A percentile compares a stretch with the other conserved stretches of the same genome.
Evolutionary conservation across 495 filamentous ascomycete genomes (phyloP).

Genomic region (Hypoxylon fuscum): DNA sequence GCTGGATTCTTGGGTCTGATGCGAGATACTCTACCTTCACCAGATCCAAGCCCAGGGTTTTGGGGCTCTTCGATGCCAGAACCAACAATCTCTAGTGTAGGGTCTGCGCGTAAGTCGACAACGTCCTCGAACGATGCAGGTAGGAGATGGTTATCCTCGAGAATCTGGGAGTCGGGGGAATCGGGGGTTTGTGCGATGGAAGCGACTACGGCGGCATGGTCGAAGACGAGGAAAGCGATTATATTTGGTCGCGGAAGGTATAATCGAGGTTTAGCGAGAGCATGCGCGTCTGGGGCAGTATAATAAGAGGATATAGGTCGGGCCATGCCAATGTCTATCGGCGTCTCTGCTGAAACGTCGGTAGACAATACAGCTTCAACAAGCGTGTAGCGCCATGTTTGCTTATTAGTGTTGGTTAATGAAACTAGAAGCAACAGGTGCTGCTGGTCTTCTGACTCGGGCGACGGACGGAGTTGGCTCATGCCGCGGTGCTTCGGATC

Average conservation of each 20-base stretch:
- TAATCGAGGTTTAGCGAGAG: conserved; percentile 68
- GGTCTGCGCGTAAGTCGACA: conserved; percentile 78
- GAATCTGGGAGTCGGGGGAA: conserved; percentile 74
- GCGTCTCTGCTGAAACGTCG: conserved; percentile 34
- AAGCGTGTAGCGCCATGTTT: conserved; percentile 51
- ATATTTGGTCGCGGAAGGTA: conserved; percentile 78
- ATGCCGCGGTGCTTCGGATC: conserved; percentile 52
- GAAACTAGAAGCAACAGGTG: conserved; percentile 55
- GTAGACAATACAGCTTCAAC: conserved; percentile 54
- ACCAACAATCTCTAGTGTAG: conserved; percentile 66
- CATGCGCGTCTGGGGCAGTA: conserved; percentile 51
- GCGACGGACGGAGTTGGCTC: conserved; percentile 52
- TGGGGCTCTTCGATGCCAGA: conserved; percentile 67
- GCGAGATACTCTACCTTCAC: conserved; percentile 57
- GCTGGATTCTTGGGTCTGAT: conserved; percentile 67
- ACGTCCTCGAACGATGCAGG: conserved; percentile 80
- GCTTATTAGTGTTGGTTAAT: conserved; percentile 44
- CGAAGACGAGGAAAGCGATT: conserved; percentile 84
- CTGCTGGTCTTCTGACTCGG: conserved; percentile 54
- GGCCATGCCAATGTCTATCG: conserved; percentile 59
- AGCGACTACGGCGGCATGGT: conserved; percentile 75
- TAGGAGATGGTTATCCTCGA: conserved; percentile 66
- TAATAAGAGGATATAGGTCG: conserved; percentile 71
- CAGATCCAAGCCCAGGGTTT: conserved; percentile 45
- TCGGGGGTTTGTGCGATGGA: conserved; percentile 70